Percentiles rank a stretch among this genome's conserved stretches.
phyloP scores from a whole-genome alignment of 2,329 filamentous ascomycete genomes.

The Pyricularia sp. region DNA sequence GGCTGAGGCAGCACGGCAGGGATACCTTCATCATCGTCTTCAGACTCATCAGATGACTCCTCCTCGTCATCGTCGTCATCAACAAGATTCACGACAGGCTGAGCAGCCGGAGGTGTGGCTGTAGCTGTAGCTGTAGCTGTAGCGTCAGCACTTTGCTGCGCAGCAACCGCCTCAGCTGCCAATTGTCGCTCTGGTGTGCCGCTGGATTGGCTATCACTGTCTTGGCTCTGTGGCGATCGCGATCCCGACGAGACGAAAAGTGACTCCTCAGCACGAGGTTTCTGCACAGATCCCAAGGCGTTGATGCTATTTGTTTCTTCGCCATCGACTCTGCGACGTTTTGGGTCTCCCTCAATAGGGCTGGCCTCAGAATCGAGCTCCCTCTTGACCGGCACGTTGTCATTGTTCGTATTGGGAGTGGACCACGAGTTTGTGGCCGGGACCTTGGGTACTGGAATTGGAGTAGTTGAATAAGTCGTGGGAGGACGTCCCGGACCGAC shows the following conservation, averaged over 20 bases:
- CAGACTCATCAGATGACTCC: constrained; percentile 17
- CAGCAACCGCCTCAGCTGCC: background rate
- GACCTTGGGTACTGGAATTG: background rate
- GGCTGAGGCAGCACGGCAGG: constrained; percentile 20
- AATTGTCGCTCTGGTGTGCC: background rate
- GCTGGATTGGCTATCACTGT: background rate
- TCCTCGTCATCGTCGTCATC: constrained; percentile 7
- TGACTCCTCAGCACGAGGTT: background rate
- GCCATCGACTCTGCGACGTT: constrained; percentile 14
- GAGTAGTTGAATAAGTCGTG: background rate
- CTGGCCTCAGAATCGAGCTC: background rate
- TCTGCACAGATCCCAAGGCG: background rate
- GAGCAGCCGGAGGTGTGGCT: background rate
- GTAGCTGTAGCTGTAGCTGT: background rate
- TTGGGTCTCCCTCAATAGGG: constrained; percentile 15
- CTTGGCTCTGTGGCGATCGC: background rate
- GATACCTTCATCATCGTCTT: constrained; percentile 22
- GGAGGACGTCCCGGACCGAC: constrained; percentile 8
- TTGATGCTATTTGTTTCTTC: background rate
- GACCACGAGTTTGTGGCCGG: background rate
- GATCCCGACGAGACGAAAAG: background rate
- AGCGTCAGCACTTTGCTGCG: background rate
- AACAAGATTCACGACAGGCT: background rate
- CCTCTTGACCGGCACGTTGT: background rate
- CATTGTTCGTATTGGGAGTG: background rate